These are phyloP conservation scores for Ophiostoma sp. DNA, from an alignment of 2,329 filamentous ascomycete species.

Conservation along the genomic window DNA sequence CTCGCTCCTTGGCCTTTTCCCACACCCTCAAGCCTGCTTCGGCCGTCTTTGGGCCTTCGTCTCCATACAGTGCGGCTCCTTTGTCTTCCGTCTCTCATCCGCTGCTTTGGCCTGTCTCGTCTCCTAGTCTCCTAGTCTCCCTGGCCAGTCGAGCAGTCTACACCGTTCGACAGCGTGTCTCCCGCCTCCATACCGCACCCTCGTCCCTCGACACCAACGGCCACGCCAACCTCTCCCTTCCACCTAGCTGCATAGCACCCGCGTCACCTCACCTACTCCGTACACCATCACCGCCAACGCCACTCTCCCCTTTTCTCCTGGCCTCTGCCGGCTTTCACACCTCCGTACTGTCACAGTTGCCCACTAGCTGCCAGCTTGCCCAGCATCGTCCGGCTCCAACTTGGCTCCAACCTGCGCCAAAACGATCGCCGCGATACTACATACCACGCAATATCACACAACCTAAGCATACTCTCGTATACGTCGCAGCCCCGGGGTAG, in stretches of 20 bases:
- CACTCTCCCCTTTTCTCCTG: not conserved
- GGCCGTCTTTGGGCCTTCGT: not conserved
- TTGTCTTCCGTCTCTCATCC: not conserved
- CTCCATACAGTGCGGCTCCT: constrained; percentile 3
- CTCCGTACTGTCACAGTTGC: not conserved
- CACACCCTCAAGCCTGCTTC: not conserved
- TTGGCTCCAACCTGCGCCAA: constrained; percentile 3
- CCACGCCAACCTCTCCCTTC: not conserved
- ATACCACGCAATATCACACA: constrained; percentile 9
- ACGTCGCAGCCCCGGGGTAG: constrained; percentile 5
- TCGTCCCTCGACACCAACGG: not conserved
- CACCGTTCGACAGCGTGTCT: not conserved
- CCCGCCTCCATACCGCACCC: not conserved
- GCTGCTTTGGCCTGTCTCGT: not conserved
- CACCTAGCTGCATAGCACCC: not conserved
- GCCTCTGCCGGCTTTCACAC: not conserved
- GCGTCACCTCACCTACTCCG: not conserved
- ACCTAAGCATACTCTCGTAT: not conserved
- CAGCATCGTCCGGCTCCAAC: not conserved
- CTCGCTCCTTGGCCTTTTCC: not conserved
- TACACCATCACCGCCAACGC: not conserved
- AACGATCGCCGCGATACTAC: constrained; percentile 8
- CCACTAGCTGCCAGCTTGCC: not conserved
- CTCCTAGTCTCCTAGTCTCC: not conserved
- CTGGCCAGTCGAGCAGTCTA: not conserved